A percentile compares a stretch with the other conserved stretches of the same genome.
Evolutionary conservation across 1,284 basidiomycete species (phyloP).

Genomic region (Ceratobasidium sp.): DNA sequence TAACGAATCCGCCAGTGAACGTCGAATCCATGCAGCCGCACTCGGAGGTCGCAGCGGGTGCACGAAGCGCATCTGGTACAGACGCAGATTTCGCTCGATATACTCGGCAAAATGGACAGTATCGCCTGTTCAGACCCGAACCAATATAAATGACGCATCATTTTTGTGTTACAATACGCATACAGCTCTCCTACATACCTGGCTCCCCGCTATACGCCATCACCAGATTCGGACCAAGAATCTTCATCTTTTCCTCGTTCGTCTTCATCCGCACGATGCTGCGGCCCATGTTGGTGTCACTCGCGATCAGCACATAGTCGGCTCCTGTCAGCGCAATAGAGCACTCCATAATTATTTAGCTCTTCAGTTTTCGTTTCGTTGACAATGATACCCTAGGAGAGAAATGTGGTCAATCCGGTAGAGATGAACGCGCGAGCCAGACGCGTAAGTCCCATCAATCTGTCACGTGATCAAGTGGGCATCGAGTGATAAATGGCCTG

Average conservation of each 20-base stretch:
- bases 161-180: neutral
- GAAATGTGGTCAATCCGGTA: neutral
- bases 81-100: slow-evolving; percentile 91
- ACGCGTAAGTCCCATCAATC: slow-evolving; percentile 24
- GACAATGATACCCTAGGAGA: too few relatives aligned
- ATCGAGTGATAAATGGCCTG: too few relatives aligned
- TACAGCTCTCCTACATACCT: slow-evolving; percentile 58
- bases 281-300: slow-evolving; percentile 87
- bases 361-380: neutral
- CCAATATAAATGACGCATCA: neutral
- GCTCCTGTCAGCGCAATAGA: slow-evolving; percentile 84
- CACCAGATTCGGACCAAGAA: slow-evolving; percentile 87
- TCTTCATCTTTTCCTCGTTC: slow-evolving; percentile 97
- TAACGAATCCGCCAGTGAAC: slow-evolving; percentile 86
- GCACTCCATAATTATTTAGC: slow-evolving; percentile 64
- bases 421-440: slow-evolving; percentile 31
- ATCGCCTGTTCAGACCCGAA: slow-evolving; percentile 67
- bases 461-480: slow-evolving; percentile 7
- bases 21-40: slow-evolving; percentile 94
- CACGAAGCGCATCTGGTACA: slow-evolving; percentile 91
- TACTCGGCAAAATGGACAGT: slow-evolving; percentile 97
- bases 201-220: slow-evolving; percentile 97
- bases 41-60: slow-evolving; percentile 83
- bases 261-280: slow-evolving; percentile 98
- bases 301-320: slow-evolving; percentile 89